Base-by-base conservation (phyloP, 768 basidiomycete species). In the Boletus bicolor region DNA sequence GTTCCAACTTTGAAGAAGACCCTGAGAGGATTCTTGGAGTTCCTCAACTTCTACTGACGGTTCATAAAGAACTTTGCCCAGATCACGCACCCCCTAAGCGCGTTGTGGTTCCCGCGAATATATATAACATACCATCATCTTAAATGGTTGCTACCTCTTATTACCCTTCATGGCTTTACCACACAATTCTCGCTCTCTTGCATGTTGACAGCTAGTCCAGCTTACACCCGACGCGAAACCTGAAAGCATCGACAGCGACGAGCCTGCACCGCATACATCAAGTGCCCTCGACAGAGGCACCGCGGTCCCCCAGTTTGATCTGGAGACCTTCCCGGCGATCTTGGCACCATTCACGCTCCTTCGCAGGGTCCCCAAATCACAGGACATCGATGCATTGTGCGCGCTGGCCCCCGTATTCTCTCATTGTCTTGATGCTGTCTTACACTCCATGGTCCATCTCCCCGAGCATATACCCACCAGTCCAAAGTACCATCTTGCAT, bases 261-360 rank as follows among this genome's bases (percentile, higher is more conserved):
- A 69, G 10, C 59, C 66, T n/a, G 61, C 58, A 0, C 62, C 67
- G 11, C 53, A 72, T 17, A 64, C 63, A 0, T 68, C 72, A 5
- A 41, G 43, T 8, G 36, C 56, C 14, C 24, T 55, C 7, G 49
- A 43, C 32, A 46, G 53, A 19, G 44, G 48, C 15, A 24, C 59
- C 44, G 35, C 30, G 6, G 12, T 49, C 45, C 55, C 65, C 19
- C 61, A 45, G 8, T 74, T 72, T 51, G 54, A 70, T 38, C 64
- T 77, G 21, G 69, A 73, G 38, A 66, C 71, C 7, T 76, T 75
- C 54, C 73, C 76, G 1, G 72, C 74, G 1, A 72, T 78, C 50
- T 45, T 74, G 49, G 54, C 56, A 14, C 64, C 73, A 4, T 57
- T 68, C 21, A 59, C 58, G 0, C 60, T 69, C 49, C 68, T 78